These are phyloP conservation scores for Plasmodium knowlesi DNA, from an alignment of 169 alveolate genomes.

Conservation along the genomic window DNA sequence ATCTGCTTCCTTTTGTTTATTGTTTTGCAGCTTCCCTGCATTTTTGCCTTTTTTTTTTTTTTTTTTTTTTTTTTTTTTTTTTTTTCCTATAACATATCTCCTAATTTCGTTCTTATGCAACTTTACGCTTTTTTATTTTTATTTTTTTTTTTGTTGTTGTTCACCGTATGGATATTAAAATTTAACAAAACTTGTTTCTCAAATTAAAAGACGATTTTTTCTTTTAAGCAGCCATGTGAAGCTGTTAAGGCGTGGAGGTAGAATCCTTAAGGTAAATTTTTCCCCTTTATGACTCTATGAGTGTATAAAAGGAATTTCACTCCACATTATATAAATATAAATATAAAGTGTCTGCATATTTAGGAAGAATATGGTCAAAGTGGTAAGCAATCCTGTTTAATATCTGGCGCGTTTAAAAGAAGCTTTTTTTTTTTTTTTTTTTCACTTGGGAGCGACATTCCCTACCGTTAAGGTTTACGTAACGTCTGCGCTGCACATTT, in stretches of 20 bases:
- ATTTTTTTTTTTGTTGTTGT: neutral
- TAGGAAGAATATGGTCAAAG: neutral
- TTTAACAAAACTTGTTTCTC: neutral
- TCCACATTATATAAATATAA: neutral
- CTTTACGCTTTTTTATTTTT: neutral
- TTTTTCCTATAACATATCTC: neutral
- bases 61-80: neutral
- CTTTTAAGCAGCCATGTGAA: neutral
- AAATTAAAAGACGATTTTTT: neutral
- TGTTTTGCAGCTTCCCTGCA: neutral
- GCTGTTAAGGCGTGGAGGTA: neutral
- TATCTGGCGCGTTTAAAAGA: neutral
- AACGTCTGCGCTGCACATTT: neutral
- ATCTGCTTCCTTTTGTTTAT: neutral
- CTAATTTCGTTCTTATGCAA: neutral
- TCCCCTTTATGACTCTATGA: neutral
- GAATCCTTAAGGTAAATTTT: neutral
- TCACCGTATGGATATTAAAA: neutral
- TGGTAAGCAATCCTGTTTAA: neutral
- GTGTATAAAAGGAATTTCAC: neutral
- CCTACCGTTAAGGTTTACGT: neutral
- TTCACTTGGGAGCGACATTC: neutral
- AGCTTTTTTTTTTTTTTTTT: neutral
- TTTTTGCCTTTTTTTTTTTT: neutral
- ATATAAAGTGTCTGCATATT: neutral